Evolutionary conservation across 2,329 filamentous ascomycete species (phyloP).

Genomic region (Diaporthe sp.): DNA sequence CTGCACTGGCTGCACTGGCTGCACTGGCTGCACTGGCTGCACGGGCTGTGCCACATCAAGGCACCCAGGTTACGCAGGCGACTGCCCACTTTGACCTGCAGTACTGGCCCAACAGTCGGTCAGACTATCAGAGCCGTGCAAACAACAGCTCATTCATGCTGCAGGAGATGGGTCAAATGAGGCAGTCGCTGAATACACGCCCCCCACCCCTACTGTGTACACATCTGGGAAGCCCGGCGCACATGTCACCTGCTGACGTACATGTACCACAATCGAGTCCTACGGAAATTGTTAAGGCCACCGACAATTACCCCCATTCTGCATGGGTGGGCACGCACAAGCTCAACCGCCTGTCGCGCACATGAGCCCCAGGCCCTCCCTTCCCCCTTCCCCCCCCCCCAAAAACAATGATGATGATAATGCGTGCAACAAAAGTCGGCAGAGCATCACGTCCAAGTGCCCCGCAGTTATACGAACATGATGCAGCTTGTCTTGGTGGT

Average conservation of each 20-base stretch:
- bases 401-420: too few species aligned
- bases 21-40: too few species aligned
- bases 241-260: conserved; percentile 23
- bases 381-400: too few species aligned
- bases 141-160: conserved; percentile 1
- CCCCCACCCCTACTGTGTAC: conserved; percentile 9
- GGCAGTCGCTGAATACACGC: conserved; percentile 9
- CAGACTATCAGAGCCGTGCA: conserved; percentile 21
- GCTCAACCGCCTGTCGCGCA: conserved; percentile 6
- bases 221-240: background rate
- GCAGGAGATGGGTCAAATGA: conserved; percentile 20
- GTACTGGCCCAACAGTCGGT: conserved; percentile 19
- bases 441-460: background rate
- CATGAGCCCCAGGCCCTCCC: background rate
- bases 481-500: conserved; percentile 1
- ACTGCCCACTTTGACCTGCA: background rate
- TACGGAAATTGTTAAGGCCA: conserved; percentile 30
- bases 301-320: conserved; percentile 27
- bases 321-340: background rate
- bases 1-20: too few species aligned
- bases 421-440: conserved; percentile 2
- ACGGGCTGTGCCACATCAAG: too few species aligned
- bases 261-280: conserved; percentile 1
- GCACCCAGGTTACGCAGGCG: background rate
- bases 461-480: conserved; percentile 5